phyloP scores from a whole-genome alignment of 805 yeast genomes.

The Cyberlindnera americana region DNA sequence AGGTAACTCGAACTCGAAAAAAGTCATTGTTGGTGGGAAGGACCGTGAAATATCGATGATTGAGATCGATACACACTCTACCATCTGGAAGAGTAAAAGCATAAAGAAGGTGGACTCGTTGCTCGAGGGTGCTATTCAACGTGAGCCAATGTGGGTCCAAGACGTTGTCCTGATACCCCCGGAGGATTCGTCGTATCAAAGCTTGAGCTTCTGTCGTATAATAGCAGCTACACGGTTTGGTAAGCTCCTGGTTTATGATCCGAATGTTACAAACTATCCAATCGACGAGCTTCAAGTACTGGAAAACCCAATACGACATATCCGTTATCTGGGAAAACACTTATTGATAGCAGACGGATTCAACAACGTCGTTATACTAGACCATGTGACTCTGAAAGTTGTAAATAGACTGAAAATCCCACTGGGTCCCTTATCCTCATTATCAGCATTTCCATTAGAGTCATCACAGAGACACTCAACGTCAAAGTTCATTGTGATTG shows the following conservation, averaged over 20 bases:
- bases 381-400: slow-evolving; percentile 8
- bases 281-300: slow-evolving; percentile 22
- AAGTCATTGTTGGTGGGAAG: slow-evolving; percentile 24
- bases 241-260: slow-evolving; percentile 18
- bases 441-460: slow-evolving; percentile 8
- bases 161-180: slow-evolving; percentile 16
- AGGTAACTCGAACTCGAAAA: too few relatives aligned
- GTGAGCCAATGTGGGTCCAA: slow-evolving; percentile 26
- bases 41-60: slow-evolving; percentile 22
- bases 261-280: slow-evolving; percentile 20
- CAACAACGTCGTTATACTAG: slow-evolving; percentile 18
- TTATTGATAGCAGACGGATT: slow-evolving; percentile 23
- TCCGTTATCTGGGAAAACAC: slow-evolving; percentile 6
- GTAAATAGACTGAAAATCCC: slow-evolving; percentile 17
- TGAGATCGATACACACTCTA: slow-evolving; percentile 19
- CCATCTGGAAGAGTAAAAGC: slow-evolving; percentile 23
- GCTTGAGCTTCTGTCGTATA: slow-evolving; percentile 10
- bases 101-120: slow-evolving; percentile 8
- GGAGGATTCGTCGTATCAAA: neutral
- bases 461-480: slow-evolving; percentile 1
- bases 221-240: slow-evolving; percentile 27
- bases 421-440: slow-evolving; percentile 23
- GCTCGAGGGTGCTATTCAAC: slow-evolving; percentile 3
- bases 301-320: slow-evolving; percentile 23
- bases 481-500: slow-evolving; percentile 10